Conservation (phyloP, 352 stramenopile species). For the Thalassiosira livingstoniorum region DNA sequence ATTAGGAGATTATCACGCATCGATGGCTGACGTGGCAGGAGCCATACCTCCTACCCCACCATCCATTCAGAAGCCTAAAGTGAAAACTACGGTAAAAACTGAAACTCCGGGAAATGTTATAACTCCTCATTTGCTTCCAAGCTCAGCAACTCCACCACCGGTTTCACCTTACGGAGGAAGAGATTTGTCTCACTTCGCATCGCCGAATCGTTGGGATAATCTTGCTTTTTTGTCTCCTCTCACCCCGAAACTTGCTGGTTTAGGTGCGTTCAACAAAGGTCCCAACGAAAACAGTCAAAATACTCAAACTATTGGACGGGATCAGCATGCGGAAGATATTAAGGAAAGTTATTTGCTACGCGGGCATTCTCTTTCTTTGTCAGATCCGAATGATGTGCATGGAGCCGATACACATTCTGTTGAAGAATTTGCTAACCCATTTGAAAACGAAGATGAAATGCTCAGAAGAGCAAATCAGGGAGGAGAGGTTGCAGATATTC, state of each 20-base stretch:
- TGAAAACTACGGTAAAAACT: neutral
- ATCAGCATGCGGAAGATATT: neutral
- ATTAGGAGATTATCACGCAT: slow-evolving; percentile 44
- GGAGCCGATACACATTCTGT: slow-evolving; percentile 17
- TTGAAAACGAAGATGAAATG: slow-evolving; percentile 45
- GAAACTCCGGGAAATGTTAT: neutral
- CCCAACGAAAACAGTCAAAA: neutral
- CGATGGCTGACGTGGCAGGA: slow-evolving; percentile 42
- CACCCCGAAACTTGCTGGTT: neutral
- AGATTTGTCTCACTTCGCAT: neutral
- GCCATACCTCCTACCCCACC: slow-evolving; percentile 54
- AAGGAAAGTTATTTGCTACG: slow-evolving; percentile 21
- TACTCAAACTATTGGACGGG: too few relatives aligned
- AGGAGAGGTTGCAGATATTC: neutral
- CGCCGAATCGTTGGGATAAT: slow-evolving; percentile 18
- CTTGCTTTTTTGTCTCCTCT: slow-evolving; percentile 31
- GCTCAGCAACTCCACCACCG: slow-evolving; percentile 2
- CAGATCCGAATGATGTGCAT: slow-evolving; percentile 38
- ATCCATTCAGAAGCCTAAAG: slow-evolving; percentile 4
- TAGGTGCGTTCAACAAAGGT: neutral
- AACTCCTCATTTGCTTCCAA: slow-evolving; percentile 5
- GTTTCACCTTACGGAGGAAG: slow-evolving; percentile 14
- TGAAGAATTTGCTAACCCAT: slow-evolving; percentile 56
- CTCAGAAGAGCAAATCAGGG: neutral
- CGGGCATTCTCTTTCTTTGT: slow-evolving; percentile 58